Evolutionary conservation across 495 filamentous ascomycete genomes (phyloP).

Genomic region (Penicillium turbatum): DNA sequence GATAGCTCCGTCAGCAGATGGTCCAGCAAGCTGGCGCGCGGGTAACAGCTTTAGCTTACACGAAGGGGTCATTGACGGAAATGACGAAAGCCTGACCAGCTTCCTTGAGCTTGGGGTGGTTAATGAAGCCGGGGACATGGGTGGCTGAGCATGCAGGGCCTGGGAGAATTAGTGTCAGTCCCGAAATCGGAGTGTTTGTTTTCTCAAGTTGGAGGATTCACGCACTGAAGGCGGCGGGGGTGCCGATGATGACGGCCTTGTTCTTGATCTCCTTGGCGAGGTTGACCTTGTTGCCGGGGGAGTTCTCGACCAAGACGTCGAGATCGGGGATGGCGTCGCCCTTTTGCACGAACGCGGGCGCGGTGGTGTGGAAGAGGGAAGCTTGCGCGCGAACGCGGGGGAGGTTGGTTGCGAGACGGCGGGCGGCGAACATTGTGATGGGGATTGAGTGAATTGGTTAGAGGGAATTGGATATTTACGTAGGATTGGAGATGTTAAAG

Average conservation of each 20-base stretch:
- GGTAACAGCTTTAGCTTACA: slow-evolving; percentile 50
- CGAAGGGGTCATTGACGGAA: slow-evolving; percentile 91
- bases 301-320: slow-evolving; percentile 54
- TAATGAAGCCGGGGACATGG: slow-evolving; percentile 80
- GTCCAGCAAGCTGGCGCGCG: not conserved
- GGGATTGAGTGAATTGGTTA: not conserved
- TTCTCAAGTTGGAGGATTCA: slow-evolving; percentile 5
- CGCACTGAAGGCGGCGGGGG: slow-evolving; percentile 84
- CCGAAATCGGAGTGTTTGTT: not conserved
- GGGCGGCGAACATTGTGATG: slow-evolving; percentile 40
- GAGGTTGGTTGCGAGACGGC: slow-evolving; percentile 35
- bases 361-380: slow-evolving; percentile 50
- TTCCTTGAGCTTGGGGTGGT: slow-evolving; percentile 64
- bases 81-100: slow-evolving; percentile 83
- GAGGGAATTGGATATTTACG: not conserved
- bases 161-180: slow-evolving; percentile 21
- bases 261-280: slow-evolving; percentile 69
- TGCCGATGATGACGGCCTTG: slow-evolving; percentile 79
- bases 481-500: too few relatives aligned
- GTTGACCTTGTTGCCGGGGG: slow-evolving; percentile 80
- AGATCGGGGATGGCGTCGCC: slow-evolving; percentile 62
- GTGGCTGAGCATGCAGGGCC: slow-evolving; percentile 70
- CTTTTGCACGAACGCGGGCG: slow-evolving; percentile 52
- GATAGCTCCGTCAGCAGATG: not conserved
- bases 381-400: slow-evolving; percentile 35